Base-by-base conservation (phyloP, 139 green algal species). In the Haematococcus sp. region DNA sequence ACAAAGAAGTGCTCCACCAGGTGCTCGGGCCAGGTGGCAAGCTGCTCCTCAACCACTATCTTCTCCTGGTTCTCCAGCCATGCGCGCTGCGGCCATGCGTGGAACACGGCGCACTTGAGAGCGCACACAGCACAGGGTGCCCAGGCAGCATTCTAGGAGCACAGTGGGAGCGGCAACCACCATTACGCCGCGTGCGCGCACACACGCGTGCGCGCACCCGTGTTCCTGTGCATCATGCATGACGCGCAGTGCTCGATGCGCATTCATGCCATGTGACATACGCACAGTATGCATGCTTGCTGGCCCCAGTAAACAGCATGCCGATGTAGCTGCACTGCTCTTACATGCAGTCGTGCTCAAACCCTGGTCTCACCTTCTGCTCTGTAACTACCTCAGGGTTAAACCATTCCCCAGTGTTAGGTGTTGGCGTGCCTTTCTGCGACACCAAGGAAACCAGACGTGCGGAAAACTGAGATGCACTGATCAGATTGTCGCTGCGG, bases 1-100 rank as follows among this genome's bases (percentile, higher is more conserved):
- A 95, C 74, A 31, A 84, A 80, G 68, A 95, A 95, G 60, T 87
- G 77, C 74, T 95, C 91, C 60, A 87, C 89, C 17, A 92, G 69
- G 60, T 90, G 84, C 5, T 86, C 71, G 0, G 85, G 86, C 84
- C 85, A 91, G 0, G 72, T 78, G 0, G 75, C 49, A 5, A 81
- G 70, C 15, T 71, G 64, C 34, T 87, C 79, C 34, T 63, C 46
- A 40, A 74, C 71, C 22, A 19, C 63, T 22, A 58, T 23, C 11
- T 34, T 65, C 20, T 40, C 68, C 63, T 87, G 80, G 0, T 66
- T 49, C 52, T 86, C 84, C 3, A 89, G 68, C 88, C 88, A 92
- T 58, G 86, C 80, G 1, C 87, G 78, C 81, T 90, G 76, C 79
- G 46, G 15, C 15, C 15, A 55, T 55, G 17, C 46, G 17, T 23